Conservation (phyloP, 148 eudicot genomes). For the Suaeda aralocaspica region DNA sequence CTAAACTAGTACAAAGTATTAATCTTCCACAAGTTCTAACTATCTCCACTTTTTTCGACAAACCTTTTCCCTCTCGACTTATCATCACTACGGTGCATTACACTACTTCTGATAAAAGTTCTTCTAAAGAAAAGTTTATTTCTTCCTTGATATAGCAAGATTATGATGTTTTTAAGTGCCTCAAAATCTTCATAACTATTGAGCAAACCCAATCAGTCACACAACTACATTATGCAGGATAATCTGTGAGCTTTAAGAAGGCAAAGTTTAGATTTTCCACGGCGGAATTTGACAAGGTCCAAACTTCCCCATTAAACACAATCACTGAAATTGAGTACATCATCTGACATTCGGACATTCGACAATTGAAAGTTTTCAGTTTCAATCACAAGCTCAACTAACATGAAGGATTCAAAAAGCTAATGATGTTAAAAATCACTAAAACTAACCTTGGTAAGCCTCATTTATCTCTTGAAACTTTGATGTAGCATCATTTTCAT, state of each 20-base stretch:
- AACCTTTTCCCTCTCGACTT: not conserved
- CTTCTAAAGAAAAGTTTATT: not conserved
- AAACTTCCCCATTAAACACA: too few relatives aligned
- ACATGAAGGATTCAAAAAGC: not conserved
- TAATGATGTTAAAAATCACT: conserved; percentile 3
- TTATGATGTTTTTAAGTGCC: not conserved
- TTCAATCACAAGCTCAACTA: not conserved
- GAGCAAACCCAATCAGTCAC: not conserved
- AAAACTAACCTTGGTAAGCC: conserved; percentile 83
- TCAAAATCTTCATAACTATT: not conserved
- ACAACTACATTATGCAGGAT: too few relatives aligned
- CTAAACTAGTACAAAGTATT: not conserved
- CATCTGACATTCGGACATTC: not conserved
- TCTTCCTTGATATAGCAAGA: not conserved
- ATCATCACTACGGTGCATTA: not conserved
- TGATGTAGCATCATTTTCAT: conserved; percentile 53
- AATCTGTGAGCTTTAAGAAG: too few relatives aligned
- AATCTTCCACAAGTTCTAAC: not conserved
- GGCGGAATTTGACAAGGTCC: too few relatives aligned
- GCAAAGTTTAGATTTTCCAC: too few relatives aligned
- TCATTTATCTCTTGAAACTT: conserved; percentile 91
- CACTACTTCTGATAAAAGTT: not conserved
- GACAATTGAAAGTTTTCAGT: too few relatives aligned
- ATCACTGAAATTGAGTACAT: not conserved
- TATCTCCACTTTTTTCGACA: not conserved